Evolutionary conservation across 2,329 filamentous ascomycete genomes (phyloP).

Genomic region (Ambrosiella xylebori): DNA sequence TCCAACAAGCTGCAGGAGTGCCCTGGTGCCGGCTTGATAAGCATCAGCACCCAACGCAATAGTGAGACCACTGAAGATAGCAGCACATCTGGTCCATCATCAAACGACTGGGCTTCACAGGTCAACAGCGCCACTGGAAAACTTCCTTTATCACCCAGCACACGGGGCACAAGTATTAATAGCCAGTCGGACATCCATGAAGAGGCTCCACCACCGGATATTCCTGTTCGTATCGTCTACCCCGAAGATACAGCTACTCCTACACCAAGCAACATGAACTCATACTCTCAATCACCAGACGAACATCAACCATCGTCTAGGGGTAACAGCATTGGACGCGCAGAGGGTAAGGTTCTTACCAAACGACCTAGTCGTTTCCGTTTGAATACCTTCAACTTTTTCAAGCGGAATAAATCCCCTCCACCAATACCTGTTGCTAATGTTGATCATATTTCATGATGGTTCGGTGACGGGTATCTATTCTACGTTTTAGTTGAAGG

Average conservation of each 20-base stretch:
- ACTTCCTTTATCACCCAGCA: slow-evolving; percentile 47
- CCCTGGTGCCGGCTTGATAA: slow-evolving; percentile 6
- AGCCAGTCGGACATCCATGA: slow-evolving; percentile 43
- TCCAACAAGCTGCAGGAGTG: slow-evolving; percentile 14
- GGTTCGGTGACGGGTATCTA: neutral
- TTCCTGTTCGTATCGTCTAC: slow-evolving; percentile 9
- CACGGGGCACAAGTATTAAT: slow-evolving; percentile 47
- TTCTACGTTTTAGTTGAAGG: slow-evolving; percentile 1
- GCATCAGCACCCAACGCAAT: slow-evolving; percentile 32
- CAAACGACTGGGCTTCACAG: slow-evolving; percentile 45
- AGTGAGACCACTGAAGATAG: slow-evolving; percentile 45
- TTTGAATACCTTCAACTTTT: slow-evolving; percentile 43
- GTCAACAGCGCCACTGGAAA: slow-evolving; percentile 46
- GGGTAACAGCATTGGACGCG: slow-evolving; percentile 27
- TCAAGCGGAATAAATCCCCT: slow-evolving; percentile 32
- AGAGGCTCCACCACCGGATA: slow-evolving; percentile 17
- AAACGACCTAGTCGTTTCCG: slow-evolving; percentile 48
- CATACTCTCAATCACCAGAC: slow-evolving; percentile 10
- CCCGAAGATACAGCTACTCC: slow-evolving; percentile 7
- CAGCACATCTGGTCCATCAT: slow-evolving; percentile 34
- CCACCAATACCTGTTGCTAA: slow-evolving; percentile 7
- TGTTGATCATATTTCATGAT: slow-evolving; percentile 6
- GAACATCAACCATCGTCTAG: slow-evolving; percentile 4
- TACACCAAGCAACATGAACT: slow-evolving; percentile 4
- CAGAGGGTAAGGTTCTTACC: slow-evolving; percentile 33